Base-by-base conservation (phyloP, 2,329 filamentous ascomycete genomes). In the Blastomyces silverae region DNA sequence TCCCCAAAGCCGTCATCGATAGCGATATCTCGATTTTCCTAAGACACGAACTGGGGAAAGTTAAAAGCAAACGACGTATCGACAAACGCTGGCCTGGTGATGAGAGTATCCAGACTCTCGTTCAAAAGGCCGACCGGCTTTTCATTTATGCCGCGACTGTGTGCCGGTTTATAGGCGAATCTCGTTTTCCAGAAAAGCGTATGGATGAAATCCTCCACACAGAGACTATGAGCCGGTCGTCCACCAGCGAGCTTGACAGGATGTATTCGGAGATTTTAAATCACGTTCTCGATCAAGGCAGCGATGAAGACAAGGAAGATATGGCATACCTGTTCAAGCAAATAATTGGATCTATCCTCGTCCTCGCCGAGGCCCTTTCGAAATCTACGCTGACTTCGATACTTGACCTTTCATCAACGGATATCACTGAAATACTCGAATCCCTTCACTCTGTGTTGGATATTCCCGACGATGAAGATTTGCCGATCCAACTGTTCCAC, bases 91-190 rank as follows among this genome's bases (percentile, higher is more conserved):
- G 63, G 63, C 52, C 66, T 25, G 39, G 44, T 34, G 39, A 71
- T 28, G 31, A 66, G 13, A 62, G 50, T n/a, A 66, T 70, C 44
- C 11, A 67, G 13, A 28, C 22, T 15, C 65, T 74, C 5, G 67
- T 69, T 46, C 31, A 65, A 37, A 68, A 60, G 44, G 67, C 71
- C 0, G 60, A 48, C 63, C 57, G 68, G 4, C 65, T 73, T 34
- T 74, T 74, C 63, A 73, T 73, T 42, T 73, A 67, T 64, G 69
- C 70, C 31, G 66, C 68, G 46, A 73, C 71, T 11, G 64, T 68
- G 15, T 74, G 71, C 65, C 70, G 69, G 17, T 74, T 72, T 53
- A 66, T 76, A 53, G 44, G 25, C 20, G 58, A 66, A 28, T 58
- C 34, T 17, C 42, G 64, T 39, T 42, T 61, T 59, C 64, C 63